These are phyloP conservation scores for Boletus semigastroideus DNA, from an alignment of 1,284 basidiomycete species.

Conservation along the genomic window DNA sequence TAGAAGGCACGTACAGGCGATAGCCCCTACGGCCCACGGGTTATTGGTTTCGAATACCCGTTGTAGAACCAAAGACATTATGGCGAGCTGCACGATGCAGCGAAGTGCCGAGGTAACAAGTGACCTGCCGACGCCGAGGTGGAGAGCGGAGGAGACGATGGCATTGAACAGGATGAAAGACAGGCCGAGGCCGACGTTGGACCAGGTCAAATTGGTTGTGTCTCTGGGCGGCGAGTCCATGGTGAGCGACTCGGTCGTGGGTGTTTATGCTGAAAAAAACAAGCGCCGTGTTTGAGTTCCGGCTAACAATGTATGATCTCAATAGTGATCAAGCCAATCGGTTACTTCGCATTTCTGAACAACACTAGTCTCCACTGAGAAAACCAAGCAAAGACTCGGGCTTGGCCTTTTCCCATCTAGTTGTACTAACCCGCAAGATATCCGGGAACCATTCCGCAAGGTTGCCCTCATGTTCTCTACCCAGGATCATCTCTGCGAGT, in stretches of 20 bases:
- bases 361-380: constrained; percentile 5
- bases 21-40: constrained; percentile 71
- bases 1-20: constrained; percentile 52
- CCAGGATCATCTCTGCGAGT: constrained; percentile 36
- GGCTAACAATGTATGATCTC: background rate
- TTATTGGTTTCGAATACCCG: constrained; percentile 74
- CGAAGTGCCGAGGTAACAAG: constrained; percentile 69
- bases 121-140: constrained; percentile 67
- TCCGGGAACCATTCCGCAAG: constrained; percentile 47
- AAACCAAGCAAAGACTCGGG: constrained; percentile 32
- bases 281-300: background rate
- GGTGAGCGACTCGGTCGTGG: background rate
- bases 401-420: constrained; percentile 44
- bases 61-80: constrained; percentile 70
- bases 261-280: background rate
- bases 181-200: constrained; percentile 72
- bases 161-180: constrained; percentile 70
- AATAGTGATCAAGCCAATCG: constrained; percentile 3
- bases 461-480: constrained; percentile 33
- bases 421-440: constrained; percentile 38
- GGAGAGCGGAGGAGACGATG: constrained; percentile 58
- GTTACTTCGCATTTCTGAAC: constrained; percentile 1
- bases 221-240: constrained; percentile 25
- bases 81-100: constrained; percentile 74
- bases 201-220: constrained; percentile 50